Conservation (phyloP, 306 rosid species). For the Dalbergia cultrata region DNA sequence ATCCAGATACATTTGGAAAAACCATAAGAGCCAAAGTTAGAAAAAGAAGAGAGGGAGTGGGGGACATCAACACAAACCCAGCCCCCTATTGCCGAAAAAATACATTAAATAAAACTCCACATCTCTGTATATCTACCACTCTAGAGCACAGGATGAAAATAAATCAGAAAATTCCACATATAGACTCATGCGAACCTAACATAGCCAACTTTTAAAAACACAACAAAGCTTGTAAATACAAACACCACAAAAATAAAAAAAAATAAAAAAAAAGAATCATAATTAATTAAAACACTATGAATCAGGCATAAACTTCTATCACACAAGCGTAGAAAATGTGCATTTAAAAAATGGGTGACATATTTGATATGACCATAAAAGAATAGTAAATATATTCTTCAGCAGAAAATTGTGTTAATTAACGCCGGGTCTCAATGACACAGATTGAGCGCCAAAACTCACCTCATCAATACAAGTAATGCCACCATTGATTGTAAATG, state of each 20-base stretch:
- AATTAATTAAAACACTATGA: neutral
- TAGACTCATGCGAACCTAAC: neutral
- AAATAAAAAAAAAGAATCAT: neutral
- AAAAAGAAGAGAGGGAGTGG: neutral
- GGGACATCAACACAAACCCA: neutral
- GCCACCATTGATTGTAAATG: conserved; percentile 97
- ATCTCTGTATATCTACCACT: conserved; percentile 10
- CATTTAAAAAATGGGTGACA: neutral
- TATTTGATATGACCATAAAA: conserved; percentile 13
- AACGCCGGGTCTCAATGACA: conserved; percentile 33
- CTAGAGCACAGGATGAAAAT: neutral
- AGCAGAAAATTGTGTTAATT: neutral
- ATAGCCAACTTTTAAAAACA: conserved; percentile 2
- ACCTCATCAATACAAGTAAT: conserved; percentile 87
- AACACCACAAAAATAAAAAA: neutral
- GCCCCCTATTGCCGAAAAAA: neutral
- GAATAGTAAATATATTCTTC: conserved; percentile 4
- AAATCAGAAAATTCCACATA: neutral
- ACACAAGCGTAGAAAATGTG: conserved; percentile 14
- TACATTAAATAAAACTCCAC: neutral
- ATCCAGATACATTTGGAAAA: no score
- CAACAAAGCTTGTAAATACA: conserved; percentile 5
- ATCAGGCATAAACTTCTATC: neutral
- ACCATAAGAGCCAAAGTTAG: neutral
- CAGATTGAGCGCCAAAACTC: conserved; percentile 47